These are phyloP conservation scores for Extremus antarcticus DNA, from an alignment of 495 filamentous ascomycete genomes.

Conservation along the genomic window DNA sequence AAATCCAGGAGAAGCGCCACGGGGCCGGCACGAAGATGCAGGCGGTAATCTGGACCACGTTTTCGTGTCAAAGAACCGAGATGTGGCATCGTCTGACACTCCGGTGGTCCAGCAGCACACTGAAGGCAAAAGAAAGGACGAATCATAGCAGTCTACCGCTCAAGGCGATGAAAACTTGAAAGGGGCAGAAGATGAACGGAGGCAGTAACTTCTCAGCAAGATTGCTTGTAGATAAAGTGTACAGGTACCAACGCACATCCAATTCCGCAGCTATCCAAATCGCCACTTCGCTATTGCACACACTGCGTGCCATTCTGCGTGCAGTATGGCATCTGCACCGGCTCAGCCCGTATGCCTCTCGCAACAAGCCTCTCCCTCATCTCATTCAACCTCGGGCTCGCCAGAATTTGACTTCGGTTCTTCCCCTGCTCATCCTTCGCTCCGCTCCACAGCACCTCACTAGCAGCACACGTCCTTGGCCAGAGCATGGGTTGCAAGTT, in stretches of 20 bases:
- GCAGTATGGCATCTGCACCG: constrained; percentile 47
- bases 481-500: constrained; percentile 62
- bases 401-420: constrained; percentile 55
- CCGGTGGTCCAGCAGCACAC: neutral
- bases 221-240: neutral
- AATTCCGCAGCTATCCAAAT: too few species aligned
- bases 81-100: neutral
- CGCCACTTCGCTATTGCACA: neutral
- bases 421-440: constrained; percentile 45
- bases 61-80: constrained; percentile 4
- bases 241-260: neutral
- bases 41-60: constrained; percentile 13
- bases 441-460: constrained; percentile 68
- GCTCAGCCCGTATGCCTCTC: constrained; percentile 48
- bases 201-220: too few species aligned
- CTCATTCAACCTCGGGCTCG: constrained; percentile 53
- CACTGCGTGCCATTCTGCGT: constrained; percentile 33
- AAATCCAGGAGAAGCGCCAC: neutral
- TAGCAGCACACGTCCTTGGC: constrained; percentile 59
- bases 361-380: constrained; percentile 61
- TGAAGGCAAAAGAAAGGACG: neutral
- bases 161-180: too few species aligned
- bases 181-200: too few species aligned
- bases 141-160: too few species aligned
- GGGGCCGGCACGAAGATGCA: constrained; percentile 3